Conservation (phyloP, 192 early-diverging fungal species). For the Coemansia sp. region DNA sequence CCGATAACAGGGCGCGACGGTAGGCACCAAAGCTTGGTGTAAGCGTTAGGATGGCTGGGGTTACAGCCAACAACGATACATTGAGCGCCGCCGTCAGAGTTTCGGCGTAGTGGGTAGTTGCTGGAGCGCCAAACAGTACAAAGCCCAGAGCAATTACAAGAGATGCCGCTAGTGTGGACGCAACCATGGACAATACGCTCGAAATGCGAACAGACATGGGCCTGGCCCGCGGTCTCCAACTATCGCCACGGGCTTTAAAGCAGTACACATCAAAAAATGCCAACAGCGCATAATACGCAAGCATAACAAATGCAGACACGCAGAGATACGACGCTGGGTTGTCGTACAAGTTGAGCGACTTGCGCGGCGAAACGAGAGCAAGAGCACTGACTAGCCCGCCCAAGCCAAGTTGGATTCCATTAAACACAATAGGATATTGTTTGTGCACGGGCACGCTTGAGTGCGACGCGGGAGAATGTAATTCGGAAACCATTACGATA, state of each 20-base stretch:
- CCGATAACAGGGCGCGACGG: conserved; percentile 28
- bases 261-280: conserved; percentile 47
- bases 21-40: conserved; percentile 15
- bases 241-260: conserved; percentile 15
- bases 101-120: conserved; percentile 24
- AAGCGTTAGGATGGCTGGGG: conserved; percentile 42
- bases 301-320: conserved; percentile 23
- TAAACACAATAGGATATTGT: conserved; percentile 42
- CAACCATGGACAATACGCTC: conserved; percentile 7
- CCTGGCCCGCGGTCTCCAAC: background rate
- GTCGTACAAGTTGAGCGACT: conserved; percentile 39
- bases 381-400: conserved; percentile 38
- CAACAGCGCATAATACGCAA: conserved; percentile 42
- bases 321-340: conserved; percentile 31
- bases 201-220: conserved; percentile 4
- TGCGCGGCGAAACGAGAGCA: conserved; percentile 39
- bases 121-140: conserved; percentile 48
- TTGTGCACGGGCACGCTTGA: conserved; percentile 16
- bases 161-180: conserved; percentile 14
- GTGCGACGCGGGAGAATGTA: background rate
- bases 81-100: conserved; percentile 38
- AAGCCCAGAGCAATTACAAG: conserved; percentile 9
- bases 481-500: background rate
- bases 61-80: conserved; percentile 38
- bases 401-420: conserved; percentile 45